Evolutionary conservation across 1,139 yeast species (phyloP), one percentile per base, ranked within the genome.

Genomic region (Protomyces arabidopsidicola): DNA sequence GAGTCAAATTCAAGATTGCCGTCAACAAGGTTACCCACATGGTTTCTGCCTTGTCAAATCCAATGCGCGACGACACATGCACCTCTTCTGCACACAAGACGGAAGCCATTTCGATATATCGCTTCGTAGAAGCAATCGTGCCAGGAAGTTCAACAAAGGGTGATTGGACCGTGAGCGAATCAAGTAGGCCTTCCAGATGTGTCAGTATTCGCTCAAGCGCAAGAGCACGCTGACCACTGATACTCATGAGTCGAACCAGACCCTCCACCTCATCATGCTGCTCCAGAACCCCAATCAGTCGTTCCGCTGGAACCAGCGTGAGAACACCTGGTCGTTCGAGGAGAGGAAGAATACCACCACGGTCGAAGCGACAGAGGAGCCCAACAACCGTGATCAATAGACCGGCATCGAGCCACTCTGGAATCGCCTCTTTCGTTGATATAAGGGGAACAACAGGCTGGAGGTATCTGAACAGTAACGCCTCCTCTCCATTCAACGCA

Each of bases 381-480:
- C 60, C 56, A 34, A 72, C 61, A 56, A 71, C 72, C 6, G 14
- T 45, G 20, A 39, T 31, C 22, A 51, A 10, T 18, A 45, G 53
- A 2, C 5, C n/a, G 3, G 9, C 38, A 9, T 42, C 39, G 27
- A 50, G 35, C 60, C 66, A 39, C 18, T 24, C 48, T 5, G 58
- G 48, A 6, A 27, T 6, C 5, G 53, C 2, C 4, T 22, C 31
- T 24, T n/a, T 10, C 6, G 20, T 9, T 4, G 20, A 2, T 10
- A 36, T 58, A 20, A 31, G 54, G 18, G 53, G 59, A 39, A 73
- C 69, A 14, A 71, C 63, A 22, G 60, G 56, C 27, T 67, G 65
- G 55, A 75, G 67, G 60, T 75, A 75, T 34, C 65, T 64, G 38
- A 59, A 67, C 14, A 70, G 68, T 5, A 70, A 38, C 4, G 24